Conservation (phyloP, 495 filamentous ascomycete species). For the Daldinia bambusicola region DNA sequence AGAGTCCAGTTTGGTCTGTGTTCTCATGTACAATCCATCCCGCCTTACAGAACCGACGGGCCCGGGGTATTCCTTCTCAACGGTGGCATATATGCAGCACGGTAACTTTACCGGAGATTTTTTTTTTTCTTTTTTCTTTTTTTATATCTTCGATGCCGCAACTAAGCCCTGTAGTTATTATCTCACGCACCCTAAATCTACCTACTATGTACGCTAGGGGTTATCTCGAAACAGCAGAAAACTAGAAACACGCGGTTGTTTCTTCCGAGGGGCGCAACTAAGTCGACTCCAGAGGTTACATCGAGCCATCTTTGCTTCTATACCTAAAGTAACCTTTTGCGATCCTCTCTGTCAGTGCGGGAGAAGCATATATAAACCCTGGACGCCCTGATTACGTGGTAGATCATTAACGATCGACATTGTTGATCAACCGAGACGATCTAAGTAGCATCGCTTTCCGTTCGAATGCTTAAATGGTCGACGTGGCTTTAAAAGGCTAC, state of each 20-base stretch:
- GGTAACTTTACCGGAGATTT: conserved; percentile 22
- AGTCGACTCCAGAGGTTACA: conserved; percentile 1
- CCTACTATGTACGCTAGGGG: background rate
- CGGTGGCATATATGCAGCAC: background rate
- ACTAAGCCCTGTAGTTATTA: conserved; percentile 1
- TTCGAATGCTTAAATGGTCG: conserved; percentile 34
- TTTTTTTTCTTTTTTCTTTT: background rate
- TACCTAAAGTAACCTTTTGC: conserved; percentile 18
- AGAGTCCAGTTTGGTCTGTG: conserved; percentile 21
- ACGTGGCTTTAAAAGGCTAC: conserved; percentile 17
- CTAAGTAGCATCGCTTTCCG: conserved; percentile 34
- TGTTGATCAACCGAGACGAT: conserved; percentile 33
- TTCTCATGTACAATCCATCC: conserved; percentile 15
- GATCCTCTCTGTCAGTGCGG: conserved; percentile 30
- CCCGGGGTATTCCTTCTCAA: conserved; percentile 29
- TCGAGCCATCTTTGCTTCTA: conserved; percentile 7
- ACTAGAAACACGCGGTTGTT: background rate
- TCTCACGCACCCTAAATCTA: background rate
- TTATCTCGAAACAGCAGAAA: conserved; percentile 14
- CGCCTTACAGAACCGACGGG: conserved; percentile 10
- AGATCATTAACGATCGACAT: conserved; percentile 36
- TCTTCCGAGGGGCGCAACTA: conserved; percentile 12
- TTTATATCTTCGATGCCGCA: conserved; percentile 20
- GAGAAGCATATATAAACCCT: conserved; percentile 15
- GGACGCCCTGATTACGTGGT: conserved; percentile 14